These are phyloP conservation scores for Rhodotorula babjevae DNA, from an alignment of 768 basidiomycete genomes.

Conservation along the genomic window DNA sequence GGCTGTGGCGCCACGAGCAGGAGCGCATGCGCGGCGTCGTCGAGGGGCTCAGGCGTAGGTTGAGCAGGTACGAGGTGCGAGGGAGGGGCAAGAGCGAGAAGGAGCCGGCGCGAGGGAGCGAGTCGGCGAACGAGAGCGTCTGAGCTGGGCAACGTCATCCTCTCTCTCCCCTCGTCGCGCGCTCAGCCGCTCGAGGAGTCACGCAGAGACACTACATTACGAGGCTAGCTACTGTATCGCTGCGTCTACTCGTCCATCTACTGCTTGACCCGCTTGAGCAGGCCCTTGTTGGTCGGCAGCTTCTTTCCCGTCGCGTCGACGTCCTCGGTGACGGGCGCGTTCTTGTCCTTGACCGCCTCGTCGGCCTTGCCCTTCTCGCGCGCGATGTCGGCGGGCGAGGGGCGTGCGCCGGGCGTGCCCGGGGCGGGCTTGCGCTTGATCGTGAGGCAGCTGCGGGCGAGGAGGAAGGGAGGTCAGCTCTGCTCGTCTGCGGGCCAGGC, in stretches of 20 bases:
- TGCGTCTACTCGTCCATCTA: not conserved
- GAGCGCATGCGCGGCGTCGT: not conserved
- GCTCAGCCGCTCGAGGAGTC: no score
- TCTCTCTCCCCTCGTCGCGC: no score
- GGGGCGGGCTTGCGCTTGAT: conserved; percentile 8
- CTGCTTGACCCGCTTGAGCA: conserved; percentile 3
- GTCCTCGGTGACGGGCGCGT: not conserved
- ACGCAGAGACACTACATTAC: no score
- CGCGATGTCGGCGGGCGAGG: conserved; percentile 12
- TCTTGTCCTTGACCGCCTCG: conserved; percentile 1
- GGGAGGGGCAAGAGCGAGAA: not conserved
- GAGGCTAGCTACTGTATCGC: no score
- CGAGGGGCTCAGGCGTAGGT: not conserved
- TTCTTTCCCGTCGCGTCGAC: conserved; percentile 9
- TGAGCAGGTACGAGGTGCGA: not conserved
- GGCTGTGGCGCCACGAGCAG: not conserved
- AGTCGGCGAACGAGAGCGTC: not conserved
- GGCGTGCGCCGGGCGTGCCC: not conserved
- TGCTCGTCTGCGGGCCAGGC: no score
- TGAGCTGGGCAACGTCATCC: no score
- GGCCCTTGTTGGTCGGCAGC: not conserved
- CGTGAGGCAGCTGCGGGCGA: conserved; percentile 11
- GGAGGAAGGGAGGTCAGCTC: no score
- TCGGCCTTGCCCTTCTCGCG: conserved; percentile 9
- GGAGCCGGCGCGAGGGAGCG: not conserved